Percentiles rank a stretch among this genome's conserved stretches.
Evolutionary conservation across 2,329 filamentous ascomycete species (phyloP).

Genomic region (Alternaria ventricosa): DNA sequence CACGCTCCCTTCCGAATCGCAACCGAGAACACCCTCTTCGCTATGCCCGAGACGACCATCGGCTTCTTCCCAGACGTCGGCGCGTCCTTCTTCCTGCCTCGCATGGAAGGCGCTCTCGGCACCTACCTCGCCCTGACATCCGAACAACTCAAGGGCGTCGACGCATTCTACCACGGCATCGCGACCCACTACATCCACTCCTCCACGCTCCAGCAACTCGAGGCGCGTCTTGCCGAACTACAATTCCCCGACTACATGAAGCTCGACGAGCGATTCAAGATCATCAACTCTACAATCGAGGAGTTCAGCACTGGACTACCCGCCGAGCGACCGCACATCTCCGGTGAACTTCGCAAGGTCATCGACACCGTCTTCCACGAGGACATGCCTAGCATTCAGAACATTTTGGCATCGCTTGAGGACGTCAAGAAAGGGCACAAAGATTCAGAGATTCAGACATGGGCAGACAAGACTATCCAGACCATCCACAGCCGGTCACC

Average conservation of each 20-base stretch:
- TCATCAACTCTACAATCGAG: constrained; percentile 87
- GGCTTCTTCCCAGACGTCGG: constrained; percentile 99
- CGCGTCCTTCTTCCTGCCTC: constrained; percentile 91
- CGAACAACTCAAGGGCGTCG: constrained; percentile 78
- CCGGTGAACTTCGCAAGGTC: constrained; percentile 73
- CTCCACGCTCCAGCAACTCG: constrained; percentile 79
- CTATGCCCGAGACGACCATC: constrained; percentile 98
- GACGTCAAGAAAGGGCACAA: constrained; percentile 48
- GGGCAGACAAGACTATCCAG: constrained; percentile 78
- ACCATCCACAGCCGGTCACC: constrained; percentile 82
- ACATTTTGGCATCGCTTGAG: constrained; percentile 73
- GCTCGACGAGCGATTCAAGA: constrained; percentile 66
- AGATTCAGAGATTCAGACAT: constrained; percentile 61
- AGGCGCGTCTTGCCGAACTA: constrained; percentile 85
- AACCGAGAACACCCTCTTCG: constrained; percentile 92
- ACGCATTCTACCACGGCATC: constrained; percentile 88
- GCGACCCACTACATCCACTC: constrained; percentile 98
- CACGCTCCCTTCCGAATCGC: constrained; percentile 97
- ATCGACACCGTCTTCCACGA: constrained; percentile 72
- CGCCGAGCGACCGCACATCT: constrained; percentile 59
- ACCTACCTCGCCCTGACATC: constrained; percentile 95
- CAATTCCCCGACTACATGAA: constrained; percentile 80
- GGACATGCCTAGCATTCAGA: constrained; percentile 66
- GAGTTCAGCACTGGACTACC: constrained; percentile 90
- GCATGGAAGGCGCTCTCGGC: constrained; percentile 84